Percentiles rank a stretch among this genome's conserved stretches.
Evolutionary conservation across 352 stramenopile species (phyloP).

Genomic region (Phytopythium kandeliae): DNA sequence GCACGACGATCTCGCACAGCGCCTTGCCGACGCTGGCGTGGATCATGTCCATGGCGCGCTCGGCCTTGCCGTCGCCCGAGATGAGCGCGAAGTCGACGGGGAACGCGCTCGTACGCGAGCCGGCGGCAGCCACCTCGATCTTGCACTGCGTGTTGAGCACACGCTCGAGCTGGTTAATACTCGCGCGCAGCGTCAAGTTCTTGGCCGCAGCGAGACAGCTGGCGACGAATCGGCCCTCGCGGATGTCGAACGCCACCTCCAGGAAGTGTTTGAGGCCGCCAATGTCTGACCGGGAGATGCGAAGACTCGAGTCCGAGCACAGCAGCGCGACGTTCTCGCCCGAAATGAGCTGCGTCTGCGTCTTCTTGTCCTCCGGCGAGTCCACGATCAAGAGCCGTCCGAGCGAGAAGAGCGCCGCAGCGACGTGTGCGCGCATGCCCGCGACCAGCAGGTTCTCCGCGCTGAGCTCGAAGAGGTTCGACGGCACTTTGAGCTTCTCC

Average conservation of each 20-base stretch:
- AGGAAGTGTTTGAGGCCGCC: slow-evolving; percentile 70
- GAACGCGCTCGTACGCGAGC: slow-evolving; percentile 23
- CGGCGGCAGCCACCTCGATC: slow-evolving; percentile 50
- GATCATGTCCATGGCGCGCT: slow-evolving; percentile 69
- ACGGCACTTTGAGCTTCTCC: slow-evolving; percentile 58
- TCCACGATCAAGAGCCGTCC: slow-evolving; percentile 67
- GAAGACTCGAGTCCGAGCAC: slow-evolving; percentile 54
- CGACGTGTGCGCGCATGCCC: slow-evolving; percentile 71
- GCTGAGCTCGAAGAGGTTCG: slow-evolving; percentile 76
- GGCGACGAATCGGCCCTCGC: slow-evolving; percentile 61
- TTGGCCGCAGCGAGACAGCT: slow-evolving; percentile 62
- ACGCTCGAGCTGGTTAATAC: slow-evolving; percentile 58
- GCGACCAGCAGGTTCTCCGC: slow-evolving; percentile 69
- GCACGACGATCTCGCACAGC: slow-evolving; percentile 79
- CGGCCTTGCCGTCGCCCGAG: slow-evolving; percentile 63
- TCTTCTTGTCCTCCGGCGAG: slow-evolving; percentile 42
- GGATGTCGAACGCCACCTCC: slow-evolving; percentile 79
- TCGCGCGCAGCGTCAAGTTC: slow-evolving; percentile 42
- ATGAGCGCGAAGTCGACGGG: slow-evolving; percentile 65
- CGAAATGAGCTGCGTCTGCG: slow-evolving; percentile 52
- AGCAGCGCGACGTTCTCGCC: slow-evolving; percentile 66
- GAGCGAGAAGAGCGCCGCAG: slow-evolving; percentile 64
- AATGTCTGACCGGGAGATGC: slow-evolving; percentile 64
- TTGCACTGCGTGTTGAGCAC: slow-evolving; percentile 78
- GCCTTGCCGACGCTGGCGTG: slow-evolving; percentile 62